These are phyloP conservation scores for Diplodia seriata DNA, from an alignment of 2,329 filamentous ascomycete species.

Conservation along the genomic window DNA sequence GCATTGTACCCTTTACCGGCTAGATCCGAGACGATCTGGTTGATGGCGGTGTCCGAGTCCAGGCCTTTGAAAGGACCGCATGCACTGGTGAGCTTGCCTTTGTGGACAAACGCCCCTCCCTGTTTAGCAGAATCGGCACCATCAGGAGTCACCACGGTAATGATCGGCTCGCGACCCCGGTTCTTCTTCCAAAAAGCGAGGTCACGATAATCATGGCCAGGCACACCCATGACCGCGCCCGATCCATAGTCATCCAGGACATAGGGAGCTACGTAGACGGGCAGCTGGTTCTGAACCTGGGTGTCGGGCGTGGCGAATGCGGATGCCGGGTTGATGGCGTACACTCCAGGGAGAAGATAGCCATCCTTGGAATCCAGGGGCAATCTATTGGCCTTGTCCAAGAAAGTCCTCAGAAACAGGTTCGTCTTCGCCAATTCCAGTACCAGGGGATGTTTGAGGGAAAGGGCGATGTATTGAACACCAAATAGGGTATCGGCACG, in stretches of 20 bases:
- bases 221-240: constrained; percentile 90
- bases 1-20: constrained; percentile 51
- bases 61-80: constrained; percentile 71
- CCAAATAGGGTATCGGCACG: constrained; percentile 86
- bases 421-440: constrained; percentile 65
- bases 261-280: constrained; percentile 83
- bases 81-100: constrained; percentile 71
- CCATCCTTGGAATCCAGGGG: constrained; percentile 66
- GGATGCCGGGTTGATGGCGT: constrained; percentile 52
- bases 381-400: constrained; percentile 64
- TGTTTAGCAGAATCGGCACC: constrained; percentile 40
- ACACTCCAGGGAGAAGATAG: constrained; percentile 64
- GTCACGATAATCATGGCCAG: constrained; percentile 81
- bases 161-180: constrained; percentile 64
- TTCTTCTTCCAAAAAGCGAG: constrained; percentile 81
- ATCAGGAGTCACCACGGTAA: constrained; percentile 41
- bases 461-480: constrained; percentile 83
- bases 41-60: constrained; percentile 67
- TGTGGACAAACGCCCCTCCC: constrained; percentile 65
- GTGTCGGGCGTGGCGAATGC: constrained; percentile 61
- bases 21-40: constrained; percentile 63
- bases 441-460: constrained; percentile 75
- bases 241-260: constrained; percentile 86
- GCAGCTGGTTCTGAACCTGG: constrained; percentile 65
- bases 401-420: constrained; percentile 68